Evolutionary conservation across 371 early-diverging fungal genomes (phyloP).

Genomic region (Funneliformis caledonium): DNA sequence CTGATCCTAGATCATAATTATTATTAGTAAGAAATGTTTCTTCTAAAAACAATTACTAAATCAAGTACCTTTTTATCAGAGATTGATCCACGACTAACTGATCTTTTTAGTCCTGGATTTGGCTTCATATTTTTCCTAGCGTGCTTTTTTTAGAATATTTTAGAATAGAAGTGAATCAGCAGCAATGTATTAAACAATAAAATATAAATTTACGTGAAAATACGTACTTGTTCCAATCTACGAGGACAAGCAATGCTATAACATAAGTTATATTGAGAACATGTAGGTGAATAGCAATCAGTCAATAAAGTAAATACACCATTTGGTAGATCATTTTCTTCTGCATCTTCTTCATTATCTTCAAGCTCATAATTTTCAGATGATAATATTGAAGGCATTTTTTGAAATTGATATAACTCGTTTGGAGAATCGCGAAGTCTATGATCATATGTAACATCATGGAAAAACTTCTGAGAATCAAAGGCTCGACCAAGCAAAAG

Average conservation of each 20-base stretch:
- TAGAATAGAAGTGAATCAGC: not conserved
- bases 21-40: not conserved
- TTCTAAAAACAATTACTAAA: not conserved
- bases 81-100: conserved; percentile 46
- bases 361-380: conserved; percentile 47
- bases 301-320: conserved; percentile 89
- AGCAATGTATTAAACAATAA: not conserved
- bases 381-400: conserved; percentile 47
- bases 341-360: conserved; percentile 42
- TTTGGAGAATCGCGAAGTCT: conserved; percentile 77
- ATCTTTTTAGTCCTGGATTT: conserved; percentile 45
- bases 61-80: conserved; percentile 48
- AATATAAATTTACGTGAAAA: conserved; percentile 7
- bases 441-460: conserved; percentile 86
- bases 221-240: conserved; percentile 61
- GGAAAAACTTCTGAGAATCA: conserved; percentile 86
- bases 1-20: conserved; percentile 37
- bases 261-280: conserved; percentile 77
- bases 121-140: conserved; percentile 49
- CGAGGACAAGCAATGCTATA: conserved; percentile 87
- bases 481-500: conserved; percentile 84
- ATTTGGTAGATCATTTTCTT: conserved; percentile 55
- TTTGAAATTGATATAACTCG: conserved; percentile 80
- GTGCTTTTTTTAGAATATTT: conserved; percentile 41
- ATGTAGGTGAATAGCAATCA: conserved; percentile 91